Percentiles rank a stretch among this genome's conserved stretches.
Conservation (phyloP, 768 basidiomycete genomes). For the Piloderma croceum region DNA sequence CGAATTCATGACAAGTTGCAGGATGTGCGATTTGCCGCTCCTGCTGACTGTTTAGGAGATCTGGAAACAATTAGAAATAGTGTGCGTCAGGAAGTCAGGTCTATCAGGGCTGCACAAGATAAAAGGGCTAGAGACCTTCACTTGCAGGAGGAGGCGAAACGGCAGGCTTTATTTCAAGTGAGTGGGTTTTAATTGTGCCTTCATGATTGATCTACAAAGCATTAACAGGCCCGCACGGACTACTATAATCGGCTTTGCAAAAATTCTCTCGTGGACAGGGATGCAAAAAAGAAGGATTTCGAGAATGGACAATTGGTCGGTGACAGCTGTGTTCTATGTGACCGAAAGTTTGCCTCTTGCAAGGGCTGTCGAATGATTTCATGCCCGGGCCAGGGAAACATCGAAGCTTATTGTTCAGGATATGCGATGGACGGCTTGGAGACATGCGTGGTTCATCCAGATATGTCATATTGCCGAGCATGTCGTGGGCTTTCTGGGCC, state of each 20-base stretch:
- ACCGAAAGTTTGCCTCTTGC: too few species aligned
- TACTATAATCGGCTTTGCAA: slow-evolving; percentile 2
- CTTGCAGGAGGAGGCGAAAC: neutral
- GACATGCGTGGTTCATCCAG: too few species aligned
- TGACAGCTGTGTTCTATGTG: too few species aligned
- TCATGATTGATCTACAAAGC: neutral
- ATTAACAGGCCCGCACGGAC: neutral
- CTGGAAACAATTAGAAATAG: neutral
- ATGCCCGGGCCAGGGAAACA: too few species aligned
- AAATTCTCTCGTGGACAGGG: too few species aligned
- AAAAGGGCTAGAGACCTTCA: neutral
- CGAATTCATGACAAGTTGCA: slow-evolving; percentile 4
- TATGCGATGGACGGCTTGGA: too few species aligned
- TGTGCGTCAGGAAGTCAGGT: neutral
- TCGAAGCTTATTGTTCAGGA: too few species aligned
- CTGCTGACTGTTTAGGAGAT: neutral
- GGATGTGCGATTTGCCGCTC: neutral
- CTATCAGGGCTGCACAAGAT: neutral
- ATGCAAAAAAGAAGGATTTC: too few species aligned
- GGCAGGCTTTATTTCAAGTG: neutral
- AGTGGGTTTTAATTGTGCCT: neutral
- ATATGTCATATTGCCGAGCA: too few species aligned
- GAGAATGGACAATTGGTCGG: too few species aligned
- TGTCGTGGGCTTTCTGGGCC: too few species aligned
- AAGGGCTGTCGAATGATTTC: too few species aligned